A percentile compares a stretch with the other conserved stretches of the same genome.
Conservation (phyloP, 352 stramenopile species). For the Thalassiosira livingstoniorum region DNA sequence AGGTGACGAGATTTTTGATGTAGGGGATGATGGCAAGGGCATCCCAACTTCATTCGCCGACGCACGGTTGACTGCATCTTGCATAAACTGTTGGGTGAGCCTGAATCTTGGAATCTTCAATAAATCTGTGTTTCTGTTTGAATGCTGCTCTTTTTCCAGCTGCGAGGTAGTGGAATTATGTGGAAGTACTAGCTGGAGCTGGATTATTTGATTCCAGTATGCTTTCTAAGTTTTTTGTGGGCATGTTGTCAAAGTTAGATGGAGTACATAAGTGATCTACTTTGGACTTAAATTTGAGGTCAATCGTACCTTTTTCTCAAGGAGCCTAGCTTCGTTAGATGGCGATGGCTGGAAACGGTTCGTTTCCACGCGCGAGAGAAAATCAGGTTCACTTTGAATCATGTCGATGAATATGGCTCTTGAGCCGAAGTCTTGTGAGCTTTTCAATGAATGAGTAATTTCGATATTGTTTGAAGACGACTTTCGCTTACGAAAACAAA, state of each 20-base stretch:
- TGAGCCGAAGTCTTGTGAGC: too few species aligned
- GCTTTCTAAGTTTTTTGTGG: slow-evolving; percentile 13
- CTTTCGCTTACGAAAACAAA: too few species aligned
- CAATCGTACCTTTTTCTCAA: too few species aligned
- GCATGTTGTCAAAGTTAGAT: too few species aligned
- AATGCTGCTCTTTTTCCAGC: not conserved
- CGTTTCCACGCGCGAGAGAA: not conserved
- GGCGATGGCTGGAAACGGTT: slow-evolving; percentile 10
- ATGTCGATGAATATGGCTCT: too few species aligned
- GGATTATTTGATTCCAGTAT: slow-evolving; percentile 11
- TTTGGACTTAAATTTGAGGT: too few species aligned
- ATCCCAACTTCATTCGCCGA: not conserved
- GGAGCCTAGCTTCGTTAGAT: not conserved
- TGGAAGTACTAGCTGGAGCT: not conserved
- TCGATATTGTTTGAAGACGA: too few species aligned
- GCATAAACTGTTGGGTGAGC: slow-evolving; percentile 8
- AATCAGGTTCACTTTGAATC: slow-evolving; percentile 10
- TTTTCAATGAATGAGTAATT: too few species aligned
- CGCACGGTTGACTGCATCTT: slow-evolving; percentile 22
- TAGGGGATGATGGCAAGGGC: not conserved
- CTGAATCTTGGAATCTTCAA: slow-evolving; percentile 16
- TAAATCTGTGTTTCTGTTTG: not conserved
- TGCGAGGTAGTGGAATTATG: not conserved
- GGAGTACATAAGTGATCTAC: too few species aligned
- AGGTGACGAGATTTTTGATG: not conserved